Conservation (phyloP, 106 monocot species). For the Dendrobium catenatum region DNA sequence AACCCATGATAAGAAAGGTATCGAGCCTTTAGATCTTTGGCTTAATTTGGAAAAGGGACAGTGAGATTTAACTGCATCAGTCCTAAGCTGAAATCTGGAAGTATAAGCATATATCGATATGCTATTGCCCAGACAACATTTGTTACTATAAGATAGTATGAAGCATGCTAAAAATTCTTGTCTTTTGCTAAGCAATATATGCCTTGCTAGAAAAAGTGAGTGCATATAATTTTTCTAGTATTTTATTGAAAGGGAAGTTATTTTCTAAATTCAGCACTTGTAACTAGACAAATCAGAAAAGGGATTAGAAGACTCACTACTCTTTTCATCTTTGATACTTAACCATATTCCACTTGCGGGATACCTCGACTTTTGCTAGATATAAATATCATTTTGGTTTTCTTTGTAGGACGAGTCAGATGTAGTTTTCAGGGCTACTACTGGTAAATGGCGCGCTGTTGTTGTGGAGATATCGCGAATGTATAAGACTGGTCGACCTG, state of each 20-base stretch:
- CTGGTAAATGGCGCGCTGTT: slow-evolving; percentile 93
- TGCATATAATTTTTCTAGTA: neutral
- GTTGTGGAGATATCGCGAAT: slow-evolving; percentile 95
- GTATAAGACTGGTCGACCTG: slow-evolving; percentile 89
- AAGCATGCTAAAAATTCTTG: neutral
- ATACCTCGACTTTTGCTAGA: neutral
- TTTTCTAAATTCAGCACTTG: neutral
- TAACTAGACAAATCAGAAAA: neutral
- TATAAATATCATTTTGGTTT: neutral
- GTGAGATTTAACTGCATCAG: neutral
- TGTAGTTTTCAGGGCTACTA: slow-evolving; percentile 89
- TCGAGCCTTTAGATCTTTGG: neutral
- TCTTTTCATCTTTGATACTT: neutral
- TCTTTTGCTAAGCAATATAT: neutral
- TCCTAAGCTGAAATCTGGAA: neutral
- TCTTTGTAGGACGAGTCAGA: slow-evolving; percentile 88
- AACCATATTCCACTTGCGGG: neutral
- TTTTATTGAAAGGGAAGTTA: neutral
- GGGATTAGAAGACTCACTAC: neutral
- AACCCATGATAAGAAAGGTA: slow-evolving; percentile 99
- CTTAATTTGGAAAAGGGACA: neutral
- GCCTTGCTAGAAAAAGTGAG: neutral
- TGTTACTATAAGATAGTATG: too few species aligned
- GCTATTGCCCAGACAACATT: neutral
- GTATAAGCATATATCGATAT: neutral